Percentiles rank a stretch among this genome's conserved stretches.
Evolutionary conservation across 2,329 filamentous ascomycete species (phyloP).

Genomic region (Colletotrichum limetticola): DNA sequence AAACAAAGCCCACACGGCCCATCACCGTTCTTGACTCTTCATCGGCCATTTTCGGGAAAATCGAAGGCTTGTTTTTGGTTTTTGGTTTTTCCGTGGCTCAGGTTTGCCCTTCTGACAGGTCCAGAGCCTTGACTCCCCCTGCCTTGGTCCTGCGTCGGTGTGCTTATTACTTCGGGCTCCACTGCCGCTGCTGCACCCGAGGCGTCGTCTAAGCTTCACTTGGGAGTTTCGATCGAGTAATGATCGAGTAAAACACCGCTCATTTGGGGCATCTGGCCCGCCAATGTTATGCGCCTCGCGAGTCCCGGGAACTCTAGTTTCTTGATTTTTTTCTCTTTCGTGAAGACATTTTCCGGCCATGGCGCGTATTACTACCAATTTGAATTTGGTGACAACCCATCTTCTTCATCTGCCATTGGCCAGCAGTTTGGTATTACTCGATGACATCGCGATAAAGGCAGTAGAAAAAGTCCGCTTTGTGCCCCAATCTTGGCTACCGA

Average conservation of each 20-base stretch:
- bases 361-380: not conserved
- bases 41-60: constrained; percentile 24
- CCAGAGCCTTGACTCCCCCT: not conserved
- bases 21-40: not conserved
- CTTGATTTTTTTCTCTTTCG: not conserved
- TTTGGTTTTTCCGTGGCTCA: too few relatives aligned
- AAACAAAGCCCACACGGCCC: too few relatives aligned
- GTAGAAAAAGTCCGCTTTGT: not conserved
- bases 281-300: not conserved
- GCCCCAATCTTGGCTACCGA: not conserved
- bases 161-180: not conserved
- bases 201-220: constrained; percentile 19
- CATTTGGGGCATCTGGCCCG: constrained; percentile 9
- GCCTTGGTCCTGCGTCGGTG: not conserved
- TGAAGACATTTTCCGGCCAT: not conserved
- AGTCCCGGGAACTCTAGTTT: not conserved
- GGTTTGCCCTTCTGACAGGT: not conserved
- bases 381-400: not conserved
- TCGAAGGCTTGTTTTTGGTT: not conserved
- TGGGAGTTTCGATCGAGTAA: constrained; percentile 59
- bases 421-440: constrained; percentile 16
- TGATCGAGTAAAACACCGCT: constrained; percentile 50
- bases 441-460: constrained; percentile 14
- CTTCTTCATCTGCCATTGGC: not conserved
- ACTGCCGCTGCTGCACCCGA: not conserved